These are phyloP conservation scores for Schizochytrium sp. DNA, from an alignment of 108 stramenopile genomes.

Conservation along the genomic window DNA sequence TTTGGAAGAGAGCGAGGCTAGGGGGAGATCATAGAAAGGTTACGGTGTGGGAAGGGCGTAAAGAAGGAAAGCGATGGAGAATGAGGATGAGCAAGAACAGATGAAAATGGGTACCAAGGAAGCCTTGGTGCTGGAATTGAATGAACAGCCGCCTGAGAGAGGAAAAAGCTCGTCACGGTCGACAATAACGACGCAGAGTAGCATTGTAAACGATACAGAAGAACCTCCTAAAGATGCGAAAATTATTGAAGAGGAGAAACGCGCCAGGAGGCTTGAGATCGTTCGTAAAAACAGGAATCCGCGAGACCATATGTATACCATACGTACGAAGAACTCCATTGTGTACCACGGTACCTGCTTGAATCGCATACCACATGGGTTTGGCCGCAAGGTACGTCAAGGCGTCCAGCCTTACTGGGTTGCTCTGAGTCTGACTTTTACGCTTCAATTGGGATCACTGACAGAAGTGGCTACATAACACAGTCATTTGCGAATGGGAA, in stretches of 20 bases:
- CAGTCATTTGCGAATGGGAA: not conserved
- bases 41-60: no score
- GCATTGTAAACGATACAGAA: not conserved
- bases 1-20: no score
- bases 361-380: slow-evolving; percentile 14
- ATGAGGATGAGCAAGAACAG: not conserved
- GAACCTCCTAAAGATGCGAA: not conserved
- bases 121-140: not conserved
- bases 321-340: not conserved
- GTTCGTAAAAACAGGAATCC: not conserved
- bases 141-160: not conserved
- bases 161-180: not conserved
- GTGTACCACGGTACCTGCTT: slow-evolving; percentile 4
- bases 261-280: not conserved
- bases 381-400: slow-evolving; percentile 39
- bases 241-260: not conserved
- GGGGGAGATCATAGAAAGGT: no score
- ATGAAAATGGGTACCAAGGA: not conserved
- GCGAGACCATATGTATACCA: not conserved
- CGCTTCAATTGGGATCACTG: no score
- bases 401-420: not conserved
- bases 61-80: not conserved
- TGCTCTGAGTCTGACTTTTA: not conserved
- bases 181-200: not conserved
- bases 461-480: no score